phyloP scores from a whole-genome alignment of 2,329 filamentous ascomycete genomes.

The Nothopassalora personata region DNA sequence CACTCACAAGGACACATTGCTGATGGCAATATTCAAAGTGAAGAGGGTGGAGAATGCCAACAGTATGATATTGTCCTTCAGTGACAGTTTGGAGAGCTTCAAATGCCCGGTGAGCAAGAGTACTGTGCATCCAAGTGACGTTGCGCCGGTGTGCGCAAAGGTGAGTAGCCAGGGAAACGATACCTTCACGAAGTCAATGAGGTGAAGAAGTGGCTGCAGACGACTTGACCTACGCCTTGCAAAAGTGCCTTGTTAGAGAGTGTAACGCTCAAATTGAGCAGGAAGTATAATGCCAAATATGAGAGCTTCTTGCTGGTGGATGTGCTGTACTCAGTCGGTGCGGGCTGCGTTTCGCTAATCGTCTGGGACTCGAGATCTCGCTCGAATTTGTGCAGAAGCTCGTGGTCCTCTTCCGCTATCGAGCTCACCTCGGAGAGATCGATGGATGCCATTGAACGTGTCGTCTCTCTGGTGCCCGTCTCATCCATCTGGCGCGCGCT shows the following conservation, averaged over 20 bases:
- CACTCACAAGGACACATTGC: conserved; percentile 54
- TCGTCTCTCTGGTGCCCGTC: conserved; percentile 1
- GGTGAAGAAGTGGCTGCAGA: background rate
- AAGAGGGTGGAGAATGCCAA: conserved; percentile 57
- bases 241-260: conserved; percentile 57
- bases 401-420: conserved; percentile 9
- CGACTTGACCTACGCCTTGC: conserved; percentile 29
- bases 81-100: conserved; percentile 48
- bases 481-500: conserved; percentile 1
- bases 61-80: conserved; percentile 51
- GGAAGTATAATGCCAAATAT: conserved; percentile 41
- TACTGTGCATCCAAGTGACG: conserved; percentile 50
- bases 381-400: conserved; percentile 15
- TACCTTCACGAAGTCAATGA: conserved; percentile 39
- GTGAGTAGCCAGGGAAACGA: conserved; percentile 58
- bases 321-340: conserved; percentile 22
- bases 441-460: conserved; percentile 9
- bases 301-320: conserved; percentile 24
- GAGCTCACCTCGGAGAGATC: conserved; percentile 5
- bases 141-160: conserved; percentile 53
- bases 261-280: conserved; percentile 47
- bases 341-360: background rate
- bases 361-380: conserved; percentile 12
- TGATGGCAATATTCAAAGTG: conserved; percentile 61
- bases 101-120: conserved; percentile 52